phyloP scores from a whole-genome alignment of 768 basidiomycete genomes.

The Hericium erinaceus region DNA sequence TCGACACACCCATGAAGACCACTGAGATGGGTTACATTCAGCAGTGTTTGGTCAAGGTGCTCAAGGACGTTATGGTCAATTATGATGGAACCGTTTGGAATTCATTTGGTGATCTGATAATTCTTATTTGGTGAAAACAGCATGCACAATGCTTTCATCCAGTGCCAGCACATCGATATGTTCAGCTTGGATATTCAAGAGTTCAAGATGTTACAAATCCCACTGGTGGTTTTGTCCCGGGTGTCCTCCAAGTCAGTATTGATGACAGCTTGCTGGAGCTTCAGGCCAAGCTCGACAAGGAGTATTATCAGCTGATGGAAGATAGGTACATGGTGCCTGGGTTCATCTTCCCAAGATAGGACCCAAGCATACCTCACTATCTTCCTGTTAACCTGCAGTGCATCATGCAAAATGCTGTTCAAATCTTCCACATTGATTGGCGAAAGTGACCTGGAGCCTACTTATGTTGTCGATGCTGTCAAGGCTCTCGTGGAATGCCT shows the following conservation, averaged over 20 bases:
- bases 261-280: slow-evolving; percentile 78
- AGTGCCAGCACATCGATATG: slow-evolving; percentile 88
- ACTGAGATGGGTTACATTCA: slow-evolving; percentile 99
- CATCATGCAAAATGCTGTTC: slow-evolving; percentile 89
- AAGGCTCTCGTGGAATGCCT: slow-evolving; percentile 64
- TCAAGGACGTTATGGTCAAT: slow-evolving; percentile 95
- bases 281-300: slow-evolving; percentile 78
- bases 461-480: slow-evolving; percentile 76
- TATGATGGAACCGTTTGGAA: slow-evolving; percentile 98
- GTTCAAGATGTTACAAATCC: slow-evolving; percentile 88
- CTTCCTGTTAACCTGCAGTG: slow-evolving; percentile 94
- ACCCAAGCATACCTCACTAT: slow-evolving; percentile 67
- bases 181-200: slow-evolving; percentile 72
- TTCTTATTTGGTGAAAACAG: slow-evolving; percentile 98
- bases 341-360: slow-evolving; percentile 75
- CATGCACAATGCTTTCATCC: slow-evolving; percentile 97
- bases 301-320: slow-evolving; percentile 50
- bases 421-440: slow-evolving; percentile 95
- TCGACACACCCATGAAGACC: slow-evolving; percentile 99
- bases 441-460: slow-evolving; percentile 89
- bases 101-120: slow-evolving; percentile 91
- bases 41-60: slow-evolving; percentile 92
- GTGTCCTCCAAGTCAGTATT: slow-evolving; percentile 78
- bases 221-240: slow-evolving; percentile 67
- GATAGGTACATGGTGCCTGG: slow-evolving; percentile 75